A percentile compares a stretch with the other conserved stretches of the same genome.
Conservation (phyloP, 345 rosid genomes). For the Hibiscus tridactylites region DNA sequence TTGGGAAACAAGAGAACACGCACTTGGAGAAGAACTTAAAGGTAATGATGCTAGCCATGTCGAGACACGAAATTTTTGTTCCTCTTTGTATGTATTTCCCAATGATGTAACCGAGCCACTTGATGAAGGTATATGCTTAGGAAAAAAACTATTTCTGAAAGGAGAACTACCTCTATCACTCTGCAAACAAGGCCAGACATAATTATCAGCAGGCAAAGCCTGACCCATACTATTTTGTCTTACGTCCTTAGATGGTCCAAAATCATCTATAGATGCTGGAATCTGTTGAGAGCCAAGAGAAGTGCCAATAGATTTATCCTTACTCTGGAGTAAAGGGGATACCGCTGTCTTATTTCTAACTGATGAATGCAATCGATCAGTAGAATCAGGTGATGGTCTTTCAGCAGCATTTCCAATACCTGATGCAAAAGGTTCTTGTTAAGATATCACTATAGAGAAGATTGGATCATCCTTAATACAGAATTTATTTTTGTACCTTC, state of each 20-base stretch:
- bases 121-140: conserved; percentile 32
- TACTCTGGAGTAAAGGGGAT: neutral
- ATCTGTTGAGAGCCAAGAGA: neutral
- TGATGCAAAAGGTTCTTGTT: conserved; percentile 27
- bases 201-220: conserved; percentile 23
- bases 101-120: conserved; percentile 22
- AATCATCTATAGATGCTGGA: conserved; percentile 15
- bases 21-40: conserved; percentile 27
- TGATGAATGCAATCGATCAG: conserved; percentile 19
- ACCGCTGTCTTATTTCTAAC: conserved; percentile 20
- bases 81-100: conserved; percentile 20
- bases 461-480: conserved; percentile 12
- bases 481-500: conserved; percentile 43
- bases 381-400: conserved; percentile 21
- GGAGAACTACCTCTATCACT: conserved; percentile 28
- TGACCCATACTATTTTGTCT: conserved; percentile 27
- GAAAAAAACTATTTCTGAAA: conserved; percentile 33
- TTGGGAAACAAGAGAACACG: conserved; percentile 26
- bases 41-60: conserved; percentile 33
- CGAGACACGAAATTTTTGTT: conserved; percentile 20
- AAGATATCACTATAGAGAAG: conserved; percentile 16
- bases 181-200: conserved; percentile 28
- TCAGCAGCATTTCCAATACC: conserved; percentile 29
- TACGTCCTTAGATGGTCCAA: conserved; percentile 26
- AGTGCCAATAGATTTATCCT: neutral